phyloP scores from a whole-genome alignment of 2,329 filamentous ascomycete genomes.

The Fusarium compactum region DNA sequence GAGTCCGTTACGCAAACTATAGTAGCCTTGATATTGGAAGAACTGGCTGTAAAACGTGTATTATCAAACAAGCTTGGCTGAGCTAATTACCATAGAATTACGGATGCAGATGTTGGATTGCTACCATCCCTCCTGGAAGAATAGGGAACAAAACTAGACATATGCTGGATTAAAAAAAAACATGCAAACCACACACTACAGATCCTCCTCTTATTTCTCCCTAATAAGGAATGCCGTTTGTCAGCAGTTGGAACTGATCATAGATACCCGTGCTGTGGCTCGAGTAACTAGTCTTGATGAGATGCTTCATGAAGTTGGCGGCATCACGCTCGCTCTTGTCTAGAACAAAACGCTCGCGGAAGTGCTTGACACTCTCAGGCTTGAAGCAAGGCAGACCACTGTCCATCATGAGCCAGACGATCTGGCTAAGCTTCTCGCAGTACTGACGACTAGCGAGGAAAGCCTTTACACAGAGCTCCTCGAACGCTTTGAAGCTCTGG shows the following conservation, averaged over 20 bases:
- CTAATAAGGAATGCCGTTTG: constrained; percentile 96
- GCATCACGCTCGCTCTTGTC: constrained; percentile 94
- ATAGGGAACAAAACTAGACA: constrained; percentile 6
- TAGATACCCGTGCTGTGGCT: constrained; percentile 95
- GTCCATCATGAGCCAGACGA: constrained; percentile 95
- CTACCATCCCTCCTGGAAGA: constrained; percentile 6
- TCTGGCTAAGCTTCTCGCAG: constrained; percentile 87
- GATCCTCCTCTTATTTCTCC: constrained; percentile 9
- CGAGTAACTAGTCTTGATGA: constrained; percentile 89
- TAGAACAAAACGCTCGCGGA: constrained; percentile 90
- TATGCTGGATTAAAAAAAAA: neutral
- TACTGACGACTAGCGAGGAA: constrained; percentile 91
- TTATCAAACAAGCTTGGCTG: constrained; percentile 17
- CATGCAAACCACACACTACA: neutral
- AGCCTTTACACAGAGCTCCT: constrained; percentile 94
- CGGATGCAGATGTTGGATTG: neutral
- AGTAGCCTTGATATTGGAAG: neutral
- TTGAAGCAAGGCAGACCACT: constrained; percentile 98
- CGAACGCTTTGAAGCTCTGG: constrained; percentile 94
- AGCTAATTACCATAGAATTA: constrained; percentile 19
- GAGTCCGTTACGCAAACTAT: neutral
- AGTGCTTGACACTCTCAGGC: constrained; percentile 92
- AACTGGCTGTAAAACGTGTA: constrained; percentile 29
- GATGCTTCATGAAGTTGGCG: constrained; percentile 89
- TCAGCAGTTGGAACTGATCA: constrained; percentile 97